A percentile compares a stretch with the other conserved stretches of the same genome.
Evolutionary conservation across 2,329 filamentous ascomycete genomes (phyloP).

Genomic region (Fusarium odoratissimum): DNA sequence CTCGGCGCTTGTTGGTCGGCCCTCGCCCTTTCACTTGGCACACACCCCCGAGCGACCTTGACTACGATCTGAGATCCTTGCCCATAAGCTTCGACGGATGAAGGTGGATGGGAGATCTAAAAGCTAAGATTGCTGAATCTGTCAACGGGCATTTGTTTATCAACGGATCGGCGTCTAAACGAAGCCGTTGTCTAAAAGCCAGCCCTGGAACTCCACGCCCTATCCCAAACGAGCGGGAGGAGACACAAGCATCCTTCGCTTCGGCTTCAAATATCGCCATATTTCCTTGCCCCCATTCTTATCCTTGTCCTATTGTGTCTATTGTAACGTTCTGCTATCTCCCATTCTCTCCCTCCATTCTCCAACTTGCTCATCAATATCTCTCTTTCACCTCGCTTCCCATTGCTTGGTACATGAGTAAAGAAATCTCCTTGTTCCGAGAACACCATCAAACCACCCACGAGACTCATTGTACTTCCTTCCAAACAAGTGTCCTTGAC

Average conservation of each 20-base stretch:
- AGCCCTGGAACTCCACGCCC: conserved; percentile 32
- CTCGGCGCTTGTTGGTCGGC: conserved; percentile 22
- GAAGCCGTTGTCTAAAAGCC: conserved; percentile 36
- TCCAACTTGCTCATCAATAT: conserved; percentile 28
- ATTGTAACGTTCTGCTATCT: conserved; percentile 44
- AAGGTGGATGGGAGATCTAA: conserved; percentile 27
- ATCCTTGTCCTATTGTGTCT: conserved; percentile 44
- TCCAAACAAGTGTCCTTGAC: conserved; percentile 25
- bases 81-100: conserved; percentile 34
- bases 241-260: conserved; percentile 41
- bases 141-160: conserved; percentile 39
- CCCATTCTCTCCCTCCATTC: conserved; percentile 23
- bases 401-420: conserved; percentile 32
- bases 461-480: conserved; percentile 41
- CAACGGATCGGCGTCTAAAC: conserved; percentile 37
- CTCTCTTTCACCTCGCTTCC: conserved; percentile 27
- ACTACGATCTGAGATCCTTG: conserved; percentile 32
- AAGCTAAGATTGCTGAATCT: conserved; percentile 36
- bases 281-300: conserved; percentile 38
- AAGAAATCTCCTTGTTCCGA: conserved; percentile 30
- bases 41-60: conserved; percentile 31
- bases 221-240: conserved; percentile 40
- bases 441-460: conserved; percentile 32
- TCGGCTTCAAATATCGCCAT: conserved; percentile 44
- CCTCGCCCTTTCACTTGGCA: conserved; percentile 17